Conservation (phyloP, 441 rosid genomes). For the Pelargonium citronellum region DNA sequence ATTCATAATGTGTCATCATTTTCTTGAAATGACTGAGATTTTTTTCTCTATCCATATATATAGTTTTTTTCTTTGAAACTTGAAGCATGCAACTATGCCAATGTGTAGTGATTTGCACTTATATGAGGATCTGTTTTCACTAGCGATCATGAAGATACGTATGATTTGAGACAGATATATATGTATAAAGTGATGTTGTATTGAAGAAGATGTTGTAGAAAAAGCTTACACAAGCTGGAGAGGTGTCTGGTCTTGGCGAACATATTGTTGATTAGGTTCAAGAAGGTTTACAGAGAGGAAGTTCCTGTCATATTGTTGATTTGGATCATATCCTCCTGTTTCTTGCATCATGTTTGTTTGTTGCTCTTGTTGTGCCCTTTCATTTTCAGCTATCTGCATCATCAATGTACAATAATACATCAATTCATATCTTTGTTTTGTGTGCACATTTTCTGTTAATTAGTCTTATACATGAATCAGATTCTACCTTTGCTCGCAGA, state of each 20-base stretch:
- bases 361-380: constrained; percentile 41
- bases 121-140: too few species aligned
- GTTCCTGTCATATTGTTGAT: constrained; percentile 42
- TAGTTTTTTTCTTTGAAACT: too few species aligned
- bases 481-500: constrained; percentile 58
- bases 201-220: neutral
- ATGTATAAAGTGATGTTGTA: too few species aligned
- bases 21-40: too few species aligned
- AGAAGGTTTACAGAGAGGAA: constrained; percentile 58
- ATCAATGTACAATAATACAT: neutral
- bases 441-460: too few species aligned
- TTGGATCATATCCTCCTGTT: constrained; percentile 33
- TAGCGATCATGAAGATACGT: too few species aligned
- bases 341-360: constrained; percentile 42
- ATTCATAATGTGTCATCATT: too few species aligned
- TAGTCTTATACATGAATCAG: neutral
- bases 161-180: too few species aligned
- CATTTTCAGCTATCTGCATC: constrained; percentile 57
- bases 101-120: too few species aligned
- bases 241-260: constrained; percentile 51
- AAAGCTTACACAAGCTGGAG: constrained; percentile 68
- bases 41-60: too few species aligned
- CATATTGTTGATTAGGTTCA: constrained; percentile 56
- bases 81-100: too few species aligned
- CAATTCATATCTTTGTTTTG: too few species aligned